Base-by-base conservation (phyloP, 2,329 filamentous ascomycete genomes). In the Exserohilum turcica region DNA sequence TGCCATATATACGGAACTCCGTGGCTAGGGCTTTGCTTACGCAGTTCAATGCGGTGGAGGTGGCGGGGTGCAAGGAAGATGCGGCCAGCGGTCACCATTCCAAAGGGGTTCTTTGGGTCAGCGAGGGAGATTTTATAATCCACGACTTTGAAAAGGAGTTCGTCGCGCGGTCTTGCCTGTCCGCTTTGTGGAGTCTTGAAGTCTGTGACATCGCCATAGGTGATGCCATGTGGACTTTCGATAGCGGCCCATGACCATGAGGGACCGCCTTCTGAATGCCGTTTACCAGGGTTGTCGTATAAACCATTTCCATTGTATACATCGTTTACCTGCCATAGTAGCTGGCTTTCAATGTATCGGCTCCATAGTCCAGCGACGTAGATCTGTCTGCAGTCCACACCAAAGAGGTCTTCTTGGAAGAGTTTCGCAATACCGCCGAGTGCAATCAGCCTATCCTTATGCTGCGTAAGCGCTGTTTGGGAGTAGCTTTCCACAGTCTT, bases 101-200 rank as follows among this genome's bases (percentile, higher is more conserved):
- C 50, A 50, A 43, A 54, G 27, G 46, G 46, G 82, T 89, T 91
- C 73, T 90, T 90, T 60, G 90, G 90, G 46, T 79, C 83, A 48
- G 83, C 92, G 56, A 86, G 88, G 59, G 89, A 65, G 67, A 89
- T 74, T 84, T 91, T 57, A 80, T 49, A 12, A 8, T 42, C 29
- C 5, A 44, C 16, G 8, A 29, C 37, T 33, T 42, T 49, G 40
- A 54, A 54, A 15, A 49, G 27, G 7, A 54, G 10, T 38, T 53
- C 37, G 18, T 24, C 27, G n/a, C 15, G 1, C 1, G 36, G 2
- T 3, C 28, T 32, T 7, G 15, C 18, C 1, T 37, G 3, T 16
- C 15, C 15, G 15, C 10, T 13, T 18, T 43, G 8, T 16, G 33
- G 3, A 2, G 31, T 39, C 12, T 3, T 19, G 16, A 44, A 57